phyloP scores from a whole-genome alignment of 352 stramenopile genomes.

The Phytophthora boehmeriae region DNA sequence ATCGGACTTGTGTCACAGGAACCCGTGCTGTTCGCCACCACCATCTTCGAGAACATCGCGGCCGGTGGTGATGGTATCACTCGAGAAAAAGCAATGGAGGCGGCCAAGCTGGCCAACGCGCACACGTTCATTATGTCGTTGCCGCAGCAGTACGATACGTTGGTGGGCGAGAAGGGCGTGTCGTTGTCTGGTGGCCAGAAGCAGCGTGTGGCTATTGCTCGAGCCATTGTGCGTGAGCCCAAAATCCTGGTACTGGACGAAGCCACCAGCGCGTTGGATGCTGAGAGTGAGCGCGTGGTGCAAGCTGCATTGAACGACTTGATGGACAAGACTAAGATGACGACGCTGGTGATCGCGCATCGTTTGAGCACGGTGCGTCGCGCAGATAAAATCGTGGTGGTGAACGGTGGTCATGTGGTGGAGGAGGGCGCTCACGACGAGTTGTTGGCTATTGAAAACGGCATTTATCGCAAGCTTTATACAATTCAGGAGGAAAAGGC shows the following conservation, averaged over 20 bases:
- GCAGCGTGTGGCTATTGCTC: conserved; percentile 41
- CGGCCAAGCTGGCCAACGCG: conserved; percentile 47
- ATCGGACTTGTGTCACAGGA: conserved; percentile 85
- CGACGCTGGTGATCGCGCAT: conserved; percentile 50
- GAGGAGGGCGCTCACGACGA: conserved; percentile 49
- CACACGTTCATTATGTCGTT: conserved; percentile 80
- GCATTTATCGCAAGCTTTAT: conserved; percentile 26
- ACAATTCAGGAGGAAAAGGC: conserved; percentile 21
- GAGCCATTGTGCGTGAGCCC: conserved; percentile 21
- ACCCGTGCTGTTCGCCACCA: conserved; percentile 90
- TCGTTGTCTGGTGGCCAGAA: conserved; percentile 63
- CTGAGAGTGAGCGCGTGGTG: conserved; percentile 38
- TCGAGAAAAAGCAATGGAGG: conserved; percentile 72
- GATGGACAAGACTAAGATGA: conserved; percentile 33
- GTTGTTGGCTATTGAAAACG: conserved; percentile 31
- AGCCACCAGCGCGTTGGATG: conserved; percentile 47
- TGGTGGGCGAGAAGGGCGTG: conserved; percentile 54
- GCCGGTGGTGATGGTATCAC: conserved; percentile 65
- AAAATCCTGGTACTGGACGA: conserved; percentile 25
- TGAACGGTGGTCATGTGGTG: conserved; percentile 46
- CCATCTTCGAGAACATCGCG: conserved; percentile 92
- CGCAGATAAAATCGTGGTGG: conserved; percentile 54
- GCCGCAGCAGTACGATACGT: conserved; percentile 85
- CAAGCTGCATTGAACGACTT: conserved; percentile 28
- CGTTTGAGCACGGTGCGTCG: conserved; percentile 48